Base-by-base conservation (phyloP, 345 rosid species). In the Reutealis trisperma region DNA sequence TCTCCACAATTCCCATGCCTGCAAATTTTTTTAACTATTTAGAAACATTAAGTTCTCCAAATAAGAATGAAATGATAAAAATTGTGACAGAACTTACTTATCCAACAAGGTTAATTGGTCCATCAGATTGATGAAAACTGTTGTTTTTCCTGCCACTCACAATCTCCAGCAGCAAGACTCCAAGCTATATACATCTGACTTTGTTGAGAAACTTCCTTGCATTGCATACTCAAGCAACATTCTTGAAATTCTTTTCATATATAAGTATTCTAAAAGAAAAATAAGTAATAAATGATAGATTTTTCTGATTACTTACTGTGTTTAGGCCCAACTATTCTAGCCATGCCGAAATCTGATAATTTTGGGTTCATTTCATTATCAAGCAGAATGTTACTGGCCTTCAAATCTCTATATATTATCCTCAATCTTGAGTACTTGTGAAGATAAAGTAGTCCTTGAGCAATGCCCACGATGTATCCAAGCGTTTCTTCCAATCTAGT, bases 161-260 rank as follows among this genome's bases (percentile, higher is more conserved):
- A 22, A 71, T 66, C 67, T 78, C 76, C 22, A 78, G 12, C 18
- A 68, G 2, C 67, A 79, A 41, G 41, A 79, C 74, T 10, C 82
- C 82, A 41, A 79, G 42, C 82, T 79, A n/a, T 45, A 79, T 11
- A 79, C 77, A 37, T 79, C 78, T 1, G 82, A 65, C 57, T 79
- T 79, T 4, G 34, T 16, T 0, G 82, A 79, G 47, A 73, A n/a
- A 79, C 18, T 21, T 25, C n/a, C 82, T 57, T 66, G 21, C 74
- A 73, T 30, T 22, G 60, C 74, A 37, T 79, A 73, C 10, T 79
- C 78, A 2, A 78, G 78, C 5, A 49, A 49, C 52, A 49, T 9
- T 49, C 52, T 49, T 11, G 9, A 12, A 49, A 49, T 49, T 49
- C 52, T 49, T 27, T 27, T 27, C 30, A 27, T 27, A 1, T 27